phyloP scores from a whole-genome alignment of 352 stramenopile genomes.

The Phytophthora boehmeriae region DNA sequence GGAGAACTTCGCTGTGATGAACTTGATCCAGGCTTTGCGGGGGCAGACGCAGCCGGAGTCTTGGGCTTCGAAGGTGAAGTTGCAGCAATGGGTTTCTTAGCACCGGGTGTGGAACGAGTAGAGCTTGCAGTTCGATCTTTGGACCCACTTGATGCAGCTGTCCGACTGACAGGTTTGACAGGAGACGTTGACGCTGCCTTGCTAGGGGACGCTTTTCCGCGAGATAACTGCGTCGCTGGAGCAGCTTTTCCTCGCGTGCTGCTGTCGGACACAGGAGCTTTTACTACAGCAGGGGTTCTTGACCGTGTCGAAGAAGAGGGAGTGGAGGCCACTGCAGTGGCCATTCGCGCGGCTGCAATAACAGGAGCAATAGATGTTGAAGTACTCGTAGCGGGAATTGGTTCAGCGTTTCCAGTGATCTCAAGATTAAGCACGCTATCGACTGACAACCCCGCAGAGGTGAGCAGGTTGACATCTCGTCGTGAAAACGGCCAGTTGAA shows the following conservation, averaged over 20 bases:
- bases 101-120: constrained; percentile 3
- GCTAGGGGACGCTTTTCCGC: constrained; percentile 16
- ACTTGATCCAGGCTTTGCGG: constrained; percentile 8
- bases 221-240: background rate
- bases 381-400: background rate
- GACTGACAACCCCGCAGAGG: constrained; percentile 46
- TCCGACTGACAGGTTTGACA: constrained; percentile 14
- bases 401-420: constrained; percentile 8
- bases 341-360: background rate
- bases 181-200: constrained; percentile 23
- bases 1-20: constrained; percentile 9
- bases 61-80: constrained; percentile 13
- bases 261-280: background rate
- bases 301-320: constrained; percentile 1
- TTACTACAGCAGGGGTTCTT: constrained; percentile 10
- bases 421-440: constrained; percentile 70
- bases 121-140: constrained; percentile 24
- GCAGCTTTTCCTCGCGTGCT: constrained; percentile 17
- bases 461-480: constrained; percentile 51
- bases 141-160: constrained; percentile 1
- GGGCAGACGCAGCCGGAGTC: background rate
- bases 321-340: background rate
- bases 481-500: constrained; percentile 63
- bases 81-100: constrained; percentile 12
- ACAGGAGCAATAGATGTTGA: constrained; percentile 1